Percentiles rank a stretch among this genome's conserved stretches.
phyloP scores from a whole-genome alignment of 305 asterid species.

The Plantago lanceolata region DNA sequence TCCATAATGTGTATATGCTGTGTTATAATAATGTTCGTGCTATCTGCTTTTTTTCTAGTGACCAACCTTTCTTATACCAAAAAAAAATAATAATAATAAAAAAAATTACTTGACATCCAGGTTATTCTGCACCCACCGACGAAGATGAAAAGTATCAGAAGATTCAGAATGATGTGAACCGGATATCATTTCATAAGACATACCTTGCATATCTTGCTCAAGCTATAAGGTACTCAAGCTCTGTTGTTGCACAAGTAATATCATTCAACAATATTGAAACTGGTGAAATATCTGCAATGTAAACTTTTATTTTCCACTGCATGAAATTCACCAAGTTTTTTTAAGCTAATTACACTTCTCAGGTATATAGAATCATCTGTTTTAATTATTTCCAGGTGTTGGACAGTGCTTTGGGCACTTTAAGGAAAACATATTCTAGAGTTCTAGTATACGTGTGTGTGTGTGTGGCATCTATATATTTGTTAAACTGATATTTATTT shows the following conservation, averaged over 20 bases:
- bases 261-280: not conserved
- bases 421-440: no score
- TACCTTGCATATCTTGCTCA: constrained; percentile 56
- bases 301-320: no score
- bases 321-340: not conserved
- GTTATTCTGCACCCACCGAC: constrained; percentile 41
- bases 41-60: not conserved
- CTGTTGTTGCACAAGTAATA: not conserved
- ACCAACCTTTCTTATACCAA: no score
- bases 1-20: no score
- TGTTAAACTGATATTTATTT: not conserved
- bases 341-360: not conserved
- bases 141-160: constrained; percentile 32
- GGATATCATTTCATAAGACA: constrained; percentile 49
- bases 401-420: not conserved
- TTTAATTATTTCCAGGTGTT: no score
- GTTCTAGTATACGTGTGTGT: no score
- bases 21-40: not conserved
- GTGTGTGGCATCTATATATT: no score
- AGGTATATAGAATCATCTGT: no score
- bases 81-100: no score
- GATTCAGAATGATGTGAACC: constrained; percentile 42
- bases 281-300: not conserved
- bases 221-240: constrained; percentile 49
- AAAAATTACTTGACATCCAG: constrained; percentile 30